phyloP scores from a whole-genome alignment of 805 yeast species.

The Lachancea cidri region DNA sequence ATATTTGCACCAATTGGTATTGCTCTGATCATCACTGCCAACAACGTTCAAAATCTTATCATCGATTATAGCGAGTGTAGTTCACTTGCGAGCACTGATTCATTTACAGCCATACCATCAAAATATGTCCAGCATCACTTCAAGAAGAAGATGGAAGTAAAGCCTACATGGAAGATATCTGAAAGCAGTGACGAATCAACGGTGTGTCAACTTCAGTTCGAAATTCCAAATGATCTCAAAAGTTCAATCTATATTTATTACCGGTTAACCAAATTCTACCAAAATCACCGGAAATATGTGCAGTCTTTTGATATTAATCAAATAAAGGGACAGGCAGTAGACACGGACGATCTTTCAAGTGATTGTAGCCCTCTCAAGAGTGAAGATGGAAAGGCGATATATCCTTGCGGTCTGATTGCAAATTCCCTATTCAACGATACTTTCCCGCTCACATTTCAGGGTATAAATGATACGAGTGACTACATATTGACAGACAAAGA shows the following conservation, averaged over 20 bases:
- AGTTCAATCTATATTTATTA: slow-evolving; percentile 77
- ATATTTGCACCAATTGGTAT: slow-evolving; percentile 90
- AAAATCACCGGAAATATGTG: slow-evolving; percentile 92
- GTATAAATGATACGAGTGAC: slow-evolving; percentile 29
- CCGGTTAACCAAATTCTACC: slow-evolving; percentile 83
- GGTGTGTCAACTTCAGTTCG: slow-evolving; percentile 65
- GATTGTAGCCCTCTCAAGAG: slow-evolving; percentile 35
- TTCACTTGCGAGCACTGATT: slow-evolving; percentile 39
- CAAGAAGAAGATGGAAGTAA: slow-evolving; percentile 31
- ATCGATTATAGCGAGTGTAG: slow-evolving; percentile 75
- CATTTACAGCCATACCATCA: slow-evolving; percentile 50
- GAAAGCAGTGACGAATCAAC: slow-evolving; percentile 35
- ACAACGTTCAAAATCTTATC: slow-evolving; percentile 66
- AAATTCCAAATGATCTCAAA: slow-evolving; percentile 62
- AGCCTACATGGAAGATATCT: slow-evolving; percentile 62
- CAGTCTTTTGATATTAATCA: slow-evolving; percentile 78
- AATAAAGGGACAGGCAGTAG: slow-evolving; percentile 68
- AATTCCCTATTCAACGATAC: slow-evolving; percentile 78
- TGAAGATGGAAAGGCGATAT: slow-evolving; percentile 40
- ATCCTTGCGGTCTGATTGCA: slow-evolving; percentile 84
- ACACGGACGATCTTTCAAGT: slow-evolving; percentile 42
- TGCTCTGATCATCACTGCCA: slow-evolving; percentile 72
- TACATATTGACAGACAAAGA: slow-evolving; percentile 46
- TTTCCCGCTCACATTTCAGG: slow-evolving; percentile 43
- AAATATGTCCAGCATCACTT: slow-evolving; percentile 60